Percentiles rank a stretch among this genome's conserved stretches.
Conservation (phyloP, 805 yeast genomes). For the Gaillardinia entomophila region DNA sequence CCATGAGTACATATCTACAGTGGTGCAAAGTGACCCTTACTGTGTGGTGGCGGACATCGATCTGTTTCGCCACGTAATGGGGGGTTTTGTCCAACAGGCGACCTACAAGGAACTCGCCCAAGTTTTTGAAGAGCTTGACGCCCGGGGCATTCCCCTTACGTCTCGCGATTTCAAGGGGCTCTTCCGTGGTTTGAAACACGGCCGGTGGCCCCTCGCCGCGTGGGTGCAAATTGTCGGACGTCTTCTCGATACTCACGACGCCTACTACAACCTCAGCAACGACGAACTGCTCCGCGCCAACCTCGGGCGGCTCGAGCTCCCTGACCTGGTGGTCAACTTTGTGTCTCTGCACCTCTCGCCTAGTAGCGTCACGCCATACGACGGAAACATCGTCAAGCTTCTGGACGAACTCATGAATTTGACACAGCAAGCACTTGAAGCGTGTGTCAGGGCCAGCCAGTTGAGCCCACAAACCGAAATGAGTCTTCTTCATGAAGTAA, state of each 20-base stretch:
- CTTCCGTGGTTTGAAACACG: background rate
- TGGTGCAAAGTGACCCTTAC: background rate
- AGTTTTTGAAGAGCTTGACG: background rate
- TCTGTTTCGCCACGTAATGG: background rate
- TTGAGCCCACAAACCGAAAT: too few species aligned
- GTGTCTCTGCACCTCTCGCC: background rate
- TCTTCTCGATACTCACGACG: background rate
- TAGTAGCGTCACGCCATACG: background rate
- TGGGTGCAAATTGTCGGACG: background rate
- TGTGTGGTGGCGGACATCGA: background rate
- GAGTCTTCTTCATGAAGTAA: too few species aligned
- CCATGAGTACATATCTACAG: background rate
- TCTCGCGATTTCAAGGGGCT: background rate
- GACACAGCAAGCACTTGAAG: too few species aligned
- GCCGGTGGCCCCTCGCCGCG: background rate
- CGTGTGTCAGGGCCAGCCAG: too few species aligned
- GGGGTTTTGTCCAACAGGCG: background rate
- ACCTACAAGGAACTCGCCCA: background rate
- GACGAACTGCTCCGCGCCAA: background rate
- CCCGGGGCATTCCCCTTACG: background rate
- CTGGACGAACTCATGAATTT: background rate
- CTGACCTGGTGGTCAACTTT: background rate
- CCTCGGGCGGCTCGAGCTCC: background rate
- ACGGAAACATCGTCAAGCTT: background rate
- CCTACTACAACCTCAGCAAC: background rate